A percentile compares a stretch with the other conserved stretches of the same genome.
Evolutionary conservation across 345 rosid species (phyloP).

Genomic region (Populus davidiana): DNA sequence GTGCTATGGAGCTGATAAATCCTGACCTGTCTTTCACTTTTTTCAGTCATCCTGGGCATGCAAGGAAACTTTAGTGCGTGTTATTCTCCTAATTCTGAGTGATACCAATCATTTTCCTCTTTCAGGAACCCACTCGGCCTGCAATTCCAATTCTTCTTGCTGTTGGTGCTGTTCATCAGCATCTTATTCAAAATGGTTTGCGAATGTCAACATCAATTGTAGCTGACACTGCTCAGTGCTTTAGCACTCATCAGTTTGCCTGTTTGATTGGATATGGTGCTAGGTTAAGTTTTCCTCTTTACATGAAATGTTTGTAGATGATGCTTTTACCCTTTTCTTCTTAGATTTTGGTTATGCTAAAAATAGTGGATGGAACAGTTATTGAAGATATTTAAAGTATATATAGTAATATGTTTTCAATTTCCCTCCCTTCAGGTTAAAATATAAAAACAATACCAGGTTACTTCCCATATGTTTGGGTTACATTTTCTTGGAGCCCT

Average conservation of each 20-base stretch:
- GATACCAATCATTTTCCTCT: conserved; percentile 13
- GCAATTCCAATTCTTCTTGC: conserved; percentile 95
- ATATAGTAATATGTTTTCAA: not conserved
- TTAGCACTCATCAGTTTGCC: conserved; percentile 98
- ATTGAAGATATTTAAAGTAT: not conserved
- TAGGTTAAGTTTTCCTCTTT: conserved; percentile 47
- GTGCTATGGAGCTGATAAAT: not conserved
- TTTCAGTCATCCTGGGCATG: not conserved
- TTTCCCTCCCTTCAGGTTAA: not conserved
- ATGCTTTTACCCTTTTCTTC: not conserved
- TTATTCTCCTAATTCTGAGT: not conserved
- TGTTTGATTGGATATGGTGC: conserved; percentile 99
- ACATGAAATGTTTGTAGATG: not conserved
- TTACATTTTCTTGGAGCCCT: not conserved
- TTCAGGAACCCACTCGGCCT: conserved; percentile 87
- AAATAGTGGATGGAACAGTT: not conserved
- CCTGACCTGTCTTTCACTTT: not conserved
- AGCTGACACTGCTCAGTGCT: conserved; percentile 96
- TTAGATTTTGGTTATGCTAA: not conserved
- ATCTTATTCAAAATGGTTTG: conserved; percentile 95
- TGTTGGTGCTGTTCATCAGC: conserved; percentile 97
- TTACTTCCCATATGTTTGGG: not conserved
- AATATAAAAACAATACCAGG: not conserved
- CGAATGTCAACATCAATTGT: conserved; percentile 92
- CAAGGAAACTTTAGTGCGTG: not conserved